Evolutionary conservation across 441 rosid genomes (phyloP), one percentile per base, ranked within the genome.

Genomic region (Pelargonium cotyledonis): DNA sequence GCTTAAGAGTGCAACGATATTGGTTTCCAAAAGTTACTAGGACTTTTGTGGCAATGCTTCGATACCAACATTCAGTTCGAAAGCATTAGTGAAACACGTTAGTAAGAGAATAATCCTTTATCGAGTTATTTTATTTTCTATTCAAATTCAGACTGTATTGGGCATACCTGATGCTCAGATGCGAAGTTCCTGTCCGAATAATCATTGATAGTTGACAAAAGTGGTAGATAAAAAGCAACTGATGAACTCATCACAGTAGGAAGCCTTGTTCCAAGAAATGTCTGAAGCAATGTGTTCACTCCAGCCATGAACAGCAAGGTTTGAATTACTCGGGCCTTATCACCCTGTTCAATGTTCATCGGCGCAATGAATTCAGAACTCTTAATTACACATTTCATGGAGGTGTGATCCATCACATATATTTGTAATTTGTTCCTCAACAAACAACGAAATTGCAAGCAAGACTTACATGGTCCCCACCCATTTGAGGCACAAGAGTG

Each of bases 211-310:
- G 15, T 65, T 41, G 68, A 65, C 31, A 65, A 41, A 16, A 65
- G 31, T 5, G 68, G 68, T 41, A 65, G 19, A 41, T 43, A 41
- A 19, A 65, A 65, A 15, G 68, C 68, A 43, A n/a, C 18, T 10
- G 97, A 91, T 61, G 88, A 89, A 29, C 96, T 88, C 97, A 94
- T 91, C 81, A 91, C 96, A 0, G 95, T 81, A 3, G 99, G 99
- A 80, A 94, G 92, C 80, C 99, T 85, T 47, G 95, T 83, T 47
- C 99, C 97, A 8, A 87, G 14, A 41, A 89, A 78, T 4, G 99
- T 89, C 69, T 94, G 99, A 67, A 94, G 80, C 77, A 89, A 82
- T 4, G 99, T 94, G 76, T 94, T 91, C 10, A 91, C 68, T 8
- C 91, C 96, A 0, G 94, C 85, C 97, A 94, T 85, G 72, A 94